A percentile compares a stretch with the other conserved stretches of the same genome.
Conservation (phyloP, 176 grass and related monocot genomes). For the Elymus sibiricus region DNA sequence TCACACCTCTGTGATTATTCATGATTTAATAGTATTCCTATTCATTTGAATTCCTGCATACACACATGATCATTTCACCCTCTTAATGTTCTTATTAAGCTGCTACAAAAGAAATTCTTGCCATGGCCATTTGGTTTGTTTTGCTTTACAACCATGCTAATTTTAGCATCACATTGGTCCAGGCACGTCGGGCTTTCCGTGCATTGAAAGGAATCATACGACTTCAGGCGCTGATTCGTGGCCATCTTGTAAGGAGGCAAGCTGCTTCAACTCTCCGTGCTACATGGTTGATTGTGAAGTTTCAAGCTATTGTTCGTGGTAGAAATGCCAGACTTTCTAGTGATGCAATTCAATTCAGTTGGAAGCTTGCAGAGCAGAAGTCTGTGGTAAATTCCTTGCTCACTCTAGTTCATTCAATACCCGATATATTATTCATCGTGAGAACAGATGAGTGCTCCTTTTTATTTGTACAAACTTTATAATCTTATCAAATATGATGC, state of each 20-base stretch:
- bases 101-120: neutral
- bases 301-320: constrained; percentile 72
- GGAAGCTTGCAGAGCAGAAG: constrained; percentile 25
- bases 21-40: neutral
- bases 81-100: neutral
- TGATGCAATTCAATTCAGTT: constrained; percentile 17
- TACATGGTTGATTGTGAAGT: constrained; percentile 72
- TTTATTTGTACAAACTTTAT: neutral
- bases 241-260: constrained; percentile 89
- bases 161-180: neutral
- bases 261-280: constrained; percentile 73
- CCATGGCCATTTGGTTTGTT: neutral
- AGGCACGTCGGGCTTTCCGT: constrained; percentile 79
- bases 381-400: constrained; percentile 33
- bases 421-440: constrained; percentile 2
- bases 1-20: neutral
- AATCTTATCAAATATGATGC: neutral
- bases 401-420: neutral
- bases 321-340: constrained; percentile 51
- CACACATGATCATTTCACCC: neutral
- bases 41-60: neutral
- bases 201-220: constrained; percentile 81
- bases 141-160: neutral
- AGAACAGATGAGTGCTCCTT: neutral
- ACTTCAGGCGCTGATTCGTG: constrained; percentile 78